Conservation (phyloP, 1,284 basidiomycete species). For the Trametes hirsuta region DNA sequence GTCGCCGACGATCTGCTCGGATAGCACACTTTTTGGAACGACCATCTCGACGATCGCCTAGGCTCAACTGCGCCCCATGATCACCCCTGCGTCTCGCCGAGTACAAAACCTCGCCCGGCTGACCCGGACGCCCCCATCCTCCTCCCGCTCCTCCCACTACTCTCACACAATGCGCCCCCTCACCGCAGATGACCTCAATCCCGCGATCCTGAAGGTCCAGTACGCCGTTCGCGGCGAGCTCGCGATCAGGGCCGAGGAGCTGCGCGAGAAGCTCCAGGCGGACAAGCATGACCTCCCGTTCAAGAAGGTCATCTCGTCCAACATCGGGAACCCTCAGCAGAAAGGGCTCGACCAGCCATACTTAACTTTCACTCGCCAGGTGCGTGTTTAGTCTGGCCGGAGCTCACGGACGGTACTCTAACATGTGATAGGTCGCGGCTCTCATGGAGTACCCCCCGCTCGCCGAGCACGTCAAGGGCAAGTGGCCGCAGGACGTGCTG, state of each 20-base stretch:
- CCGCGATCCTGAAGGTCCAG: constrained; percentile 84
- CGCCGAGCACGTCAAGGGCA: constrained; percentile 73
- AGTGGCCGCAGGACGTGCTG: constrained; percentile 88
- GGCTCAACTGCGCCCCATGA: constrained; percentile 20
- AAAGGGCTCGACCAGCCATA: constrained; percentile 92
- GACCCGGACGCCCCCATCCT: constrained; percentile 12
- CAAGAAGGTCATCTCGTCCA: constrained; percentile 88
- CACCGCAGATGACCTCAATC: constrained; percentile 75
- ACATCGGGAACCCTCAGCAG: constrained; percentile 99
- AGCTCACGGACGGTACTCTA: background rate
- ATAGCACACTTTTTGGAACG: constrained; percentile 13
- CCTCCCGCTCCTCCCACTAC: constrained; percentile 16
- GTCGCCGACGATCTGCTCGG: constrained; percentile 1
- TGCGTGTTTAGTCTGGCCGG: constrained; percentile 36
- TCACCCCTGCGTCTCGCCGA: constrained; percentile 21
- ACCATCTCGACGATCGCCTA: constrained; percentile 16
- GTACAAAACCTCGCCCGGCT: constrained; percentile 24
- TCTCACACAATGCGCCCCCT: constrained; percentile 55
- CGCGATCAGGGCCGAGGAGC: constrained; percentile 90
- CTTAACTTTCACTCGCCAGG: constrained; percentile 93
- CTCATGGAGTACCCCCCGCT: constrained; percentile 93
- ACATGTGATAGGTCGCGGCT: constrained; percentile 69
- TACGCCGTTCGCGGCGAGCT: constrained; percentile 98
- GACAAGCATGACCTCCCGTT: constrained; percentile 76
- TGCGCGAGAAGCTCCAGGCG: constrained; percentile 69